Base-by-base conservation (phyloP, 73 alveolate genomes). In the Paramecium tetraurelia region DNA sequence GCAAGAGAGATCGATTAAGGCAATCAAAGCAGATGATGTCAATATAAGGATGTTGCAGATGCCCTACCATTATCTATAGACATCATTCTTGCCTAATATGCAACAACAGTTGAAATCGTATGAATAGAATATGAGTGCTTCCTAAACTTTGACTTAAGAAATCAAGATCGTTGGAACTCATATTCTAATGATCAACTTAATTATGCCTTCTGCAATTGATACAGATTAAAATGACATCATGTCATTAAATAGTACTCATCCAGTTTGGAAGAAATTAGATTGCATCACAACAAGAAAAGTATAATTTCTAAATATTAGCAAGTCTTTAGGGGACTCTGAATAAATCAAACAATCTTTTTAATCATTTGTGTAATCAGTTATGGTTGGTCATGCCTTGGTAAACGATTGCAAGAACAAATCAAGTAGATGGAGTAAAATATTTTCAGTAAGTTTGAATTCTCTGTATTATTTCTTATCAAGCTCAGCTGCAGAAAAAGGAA, bases 141-240 rank as follows among this genome's bases (percentile, higher is more conserved):
- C 84, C 2, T 5, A 31, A 72, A 40, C 18, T 35, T 35, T 80
- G 43, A 8, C n/a, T 20, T 22, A 80, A 7, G 90, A 80, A 21
- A 20, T 80, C 48, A 75, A 75, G 36, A 44, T 80, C n/a, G 4
- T 7, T 4, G 90, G 76, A 43, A 44, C 90, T 4, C 22, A 80
- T 43, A 41, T 44, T 14, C 44, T 80, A 1, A 80, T 80, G 90
- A 9, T 80, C 20, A 80, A 80, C 53, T 41, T 80, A 41, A 80
- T 80, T 43, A 43, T 80, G 69, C 69, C 75, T 20, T 80, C 90
- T 22, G 90, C 90, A 7, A 46, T 80, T 9, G 90, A 80, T 41
- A 80, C 72, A 18, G 90, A 80, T 21, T 16, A 20, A 43, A 43
- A 80, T 43, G 69, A 41, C 48, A 22, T 80, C 9, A 31, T 80